Base-by-base conservation (phyloP, 352 stramenopile genomes). In the Elongisporangium senticosum region DNA sequence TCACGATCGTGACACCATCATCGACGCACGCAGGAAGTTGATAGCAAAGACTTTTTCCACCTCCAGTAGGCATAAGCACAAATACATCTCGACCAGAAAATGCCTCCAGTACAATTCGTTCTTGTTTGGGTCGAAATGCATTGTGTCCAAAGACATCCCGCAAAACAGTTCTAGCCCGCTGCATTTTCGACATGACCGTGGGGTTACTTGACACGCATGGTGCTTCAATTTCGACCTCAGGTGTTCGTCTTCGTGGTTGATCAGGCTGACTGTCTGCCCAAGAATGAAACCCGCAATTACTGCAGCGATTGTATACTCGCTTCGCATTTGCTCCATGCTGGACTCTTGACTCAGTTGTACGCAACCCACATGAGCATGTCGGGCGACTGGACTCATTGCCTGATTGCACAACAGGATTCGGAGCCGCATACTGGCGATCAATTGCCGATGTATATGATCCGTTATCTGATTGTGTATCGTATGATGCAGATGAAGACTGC, bases 21-120 rank as follows among this genome's bases (percentile, higher is more conserved):
- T 93, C 73, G 56, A 93, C 65, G 54, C 86, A 95, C 20, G 86
- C 91, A 47, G 92, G 92, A 13, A 98, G 74, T 61, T 98, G 98
- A 68, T 99, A 99, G 67, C 97, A 99, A 2, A 99, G 71, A 54
- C 84, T 98, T 71, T 99, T 99, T 17, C 98, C 98, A 50, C 97
- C 97, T 40, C 98, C 97, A 14, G 97, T 99, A 10, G 97, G 97
- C 96, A 99, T 99, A 10, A 99, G 75, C 11, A 99, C 95, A 66
- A 99, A 99, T 19, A 98, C 93, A 72, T 99, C 98, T 19, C 81
- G 74, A 10, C 90, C 78, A 51, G 75, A 68, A 64, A 99, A 92
- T 22, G 95, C 83, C 54, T 95, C 83, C 75, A 97, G 79, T 51
- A 99, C 92, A 51, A 98, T 89, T 28, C 96, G 79, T 54, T 98